phyloP scores from a whole-genome alignment of 169 alveolate genomes.

The Babesia ovis region DNA sequence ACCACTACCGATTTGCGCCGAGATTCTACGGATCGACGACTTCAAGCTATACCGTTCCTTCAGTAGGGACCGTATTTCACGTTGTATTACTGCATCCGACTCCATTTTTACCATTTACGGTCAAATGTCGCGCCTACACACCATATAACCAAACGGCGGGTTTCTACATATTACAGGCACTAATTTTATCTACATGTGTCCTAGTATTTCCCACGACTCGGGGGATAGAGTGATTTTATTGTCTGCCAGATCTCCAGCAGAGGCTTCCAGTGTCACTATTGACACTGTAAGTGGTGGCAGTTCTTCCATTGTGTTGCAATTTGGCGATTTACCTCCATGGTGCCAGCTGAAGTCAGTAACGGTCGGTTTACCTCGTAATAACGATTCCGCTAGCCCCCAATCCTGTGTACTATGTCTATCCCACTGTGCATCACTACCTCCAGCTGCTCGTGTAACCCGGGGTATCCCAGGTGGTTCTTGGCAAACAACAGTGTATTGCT shows the following conservation, averaged over 20 bases:
- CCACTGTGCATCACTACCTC: slow-evolving; percentile 20
- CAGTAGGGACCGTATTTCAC: slow-evolving; percentile 42
- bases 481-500: slow-evolving; percentile 9
- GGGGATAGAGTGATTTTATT: neutral
- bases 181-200: no score
- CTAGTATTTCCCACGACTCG: slow-evolving; percentile 10
- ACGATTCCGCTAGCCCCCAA: slow-evolving; percentile 26
- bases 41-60: slow-evolving; percentile 35
- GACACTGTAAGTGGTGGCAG: slow-evolving; percentile 10
- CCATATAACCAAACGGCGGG: neutral
- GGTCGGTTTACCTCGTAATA: neutral
- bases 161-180: no score
- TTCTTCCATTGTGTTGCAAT: slow-evolving; percentile 10
- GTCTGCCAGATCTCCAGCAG: slow-evolving; percentile 1
- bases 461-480: slow-evolving; percentile 38
- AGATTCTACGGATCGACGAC: slow-evolving; percentile 23
- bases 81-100: neutral
- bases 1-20: slow-evolving; percentile 48
- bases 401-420: neutral
- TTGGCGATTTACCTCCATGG: slow-evolving; percentile 32
- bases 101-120: no score
- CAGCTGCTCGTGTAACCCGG: slow-evolving; percentile 15
- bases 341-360: slow-evolving; percentile 64
- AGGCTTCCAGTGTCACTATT: neutral
- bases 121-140: neutral